Evolutionary conservation across 2,329 filamentous ascomycete genomes (phyloP).

Genomic region (Trichoderma sp.): DNA sequence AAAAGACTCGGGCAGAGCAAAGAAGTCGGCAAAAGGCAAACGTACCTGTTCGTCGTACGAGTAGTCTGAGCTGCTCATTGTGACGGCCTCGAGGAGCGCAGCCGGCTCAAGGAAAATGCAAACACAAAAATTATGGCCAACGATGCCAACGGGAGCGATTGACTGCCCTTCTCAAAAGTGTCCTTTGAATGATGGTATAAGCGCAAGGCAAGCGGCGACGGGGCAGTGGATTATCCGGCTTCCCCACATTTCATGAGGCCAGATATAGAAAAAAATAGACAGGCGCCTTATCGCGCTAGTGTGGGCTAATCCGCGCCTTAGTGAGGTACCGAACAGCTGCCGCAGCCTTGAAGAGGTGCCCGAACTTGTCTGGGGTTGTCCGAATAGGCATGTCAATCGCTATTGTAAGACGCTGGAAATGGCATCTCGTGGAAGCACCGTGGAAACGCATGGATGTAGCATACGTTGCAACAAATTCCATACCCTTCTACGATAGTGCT

Average conservation of each 20-base stretch:
- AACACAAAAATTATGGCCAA: constrained; percentile 22
- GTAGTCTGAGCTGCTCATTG: constrained; percentile 91
- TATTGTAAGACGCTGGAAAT: constrained; percentile 2
- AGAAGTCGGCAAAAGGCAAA: background rate
- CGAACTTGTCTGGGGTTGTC: background rate
- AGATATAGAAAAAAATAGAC: background rate
- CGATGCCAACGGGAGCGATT: background rate
- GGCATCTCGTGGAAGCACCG: constrained; percentile 3
- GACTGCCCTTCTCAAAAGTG: constrained; percentile 24
- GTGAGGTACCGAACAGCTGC: background rate
- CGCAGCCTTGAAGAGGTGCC: background rate
- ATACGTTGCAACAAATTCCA: constrained; percentile 14
- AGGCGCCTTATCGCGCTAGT: constrained; percentile 2
- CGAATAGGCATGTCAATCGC: constrained; percentile 13
- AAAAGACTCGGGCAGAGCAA: background rate
- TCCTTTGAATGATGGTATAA: constrained; percentile 20
- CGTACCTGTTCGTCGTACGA: constrained; percentile 90
- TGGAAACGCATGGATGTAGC: constrained; percentile 3
- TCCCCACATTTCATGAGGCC: constrained; percentile 24
- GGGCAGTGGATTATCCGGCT: constrained; percentile 41
- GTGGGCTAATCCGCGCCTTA: constrained; percentile 1
- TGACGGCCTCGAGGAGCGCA: constrained; percentile 46
- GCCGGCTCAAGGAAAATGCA: constrained; percentile 33
- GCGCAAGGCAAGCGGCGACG: constrained; percentile 28
- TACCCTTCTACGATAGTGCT: background rate